Evolutionary conservation across 148 eudicot genomes (phyloP).

Genomic region (Vaccinium myrtillus): DNA sequence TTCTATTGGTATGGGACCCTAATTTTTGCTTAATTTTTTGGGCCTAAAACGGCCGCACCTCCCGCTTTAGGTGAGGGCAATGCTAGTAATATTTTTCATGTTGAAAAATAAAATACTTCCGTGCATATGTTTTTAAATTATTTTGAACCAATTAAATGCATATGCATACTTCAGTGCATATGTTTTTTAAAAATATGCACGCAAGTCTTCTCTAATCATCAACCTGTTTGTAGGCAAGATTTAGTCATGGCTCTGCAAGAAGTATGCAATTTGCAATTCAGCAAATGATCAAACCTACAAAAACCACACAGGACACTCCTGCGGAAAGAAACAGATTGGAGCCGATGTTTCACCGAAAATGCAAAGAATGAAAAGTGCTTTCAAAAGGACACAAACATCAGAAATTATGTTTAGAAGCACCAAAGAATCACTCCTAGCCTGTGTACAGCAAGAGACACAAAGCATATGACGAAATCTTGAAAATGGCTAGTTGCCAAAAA

Average conservation of each 20-base stretch:
- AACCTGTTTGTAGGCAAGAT: no score
- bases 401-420: background rate
- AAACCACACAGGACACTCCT: background rate
- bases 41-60: no score
- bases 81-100: no score
- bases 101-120: no score
- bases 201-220: no score
- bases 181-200: no score
- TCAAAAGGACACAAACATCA: background rate
- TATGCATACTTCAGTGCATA: no score
- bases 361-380: background rate
- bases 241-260: background rate
- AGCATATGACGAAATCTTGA: background rate
- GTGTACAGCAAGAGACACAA: background rate
- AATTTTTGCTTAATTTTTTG: no score
- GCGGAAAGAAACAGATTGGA: background rate
- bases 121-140: no score
- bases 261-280: background rate
- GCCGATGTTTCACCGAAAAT: background rate
- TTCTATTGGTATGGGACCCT: no score
- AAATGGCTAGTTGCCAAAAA: background rate
- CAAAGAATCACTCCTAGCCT: background rate
- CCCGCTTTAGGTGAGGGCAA: no score
- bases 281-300: background rate
- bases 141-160: no score